Base-by-base conservation (phyloP, 108 stramenopile species). In the Skeletonema costatum region DNA sequence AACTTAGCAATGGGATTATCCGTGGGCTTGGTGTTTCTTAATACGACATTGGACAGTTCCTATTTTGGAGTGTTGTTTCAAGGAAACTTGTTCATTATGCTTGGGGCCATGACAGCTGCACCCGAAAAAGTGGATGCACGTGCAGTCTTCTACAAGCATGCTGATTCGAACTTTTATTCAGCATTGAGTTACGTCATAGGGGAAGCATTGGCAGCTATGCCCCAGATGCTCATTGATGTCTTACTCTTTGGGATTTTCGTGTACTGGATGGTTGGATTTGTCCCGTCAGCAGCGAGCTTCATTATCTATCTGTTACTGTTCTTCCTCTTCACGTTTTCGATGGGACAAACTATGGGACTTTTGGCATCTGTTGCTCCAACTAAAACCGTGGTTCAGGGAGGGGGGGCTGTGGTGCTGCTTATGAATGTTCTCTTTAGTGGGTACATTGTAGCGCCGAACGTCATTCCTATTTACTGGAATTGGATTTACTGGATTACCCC, bases 91-190 rank as follows among this genome's bases (percentile, higher is more conserved):
- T 86, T 83, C 48, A 71, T 89, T 14, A 81, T 80, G 41, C 61
- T 81, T 51, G 71, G 77, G 25, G 73, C 75, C 5, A 83, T 90
- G 78, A 80, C 87, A n/a, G 68, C 82, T 44, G 71, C 89, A 9
- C 87, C 89, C 13, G 74, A 81, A 9, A 75, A 87, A 14, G 44
- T 88, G 42, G 77, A 70, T 42, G 71, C 83, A 32, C 84, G 92
- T 9, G 64, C 56, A 13, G 84, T 90, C 13, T 89, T 88, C 53
- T 89, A 94, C 89, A 90, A 92, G 69, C 93, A 93, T 64, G 44
- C 39, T 0, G 83, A 83, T 38, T 61, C 75, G 5, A 82, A 78
- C 61, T 92, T 93, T 71, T 90, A 86, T 59, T 89, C 89, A 7
- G 82, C 89, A 42, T 33, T 60, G 8, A 58, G 66, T 41, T 82